Conservation (phyloP, 2,329 filamentous ascomycete species). For the Alternaria incomplexa region DNA sequence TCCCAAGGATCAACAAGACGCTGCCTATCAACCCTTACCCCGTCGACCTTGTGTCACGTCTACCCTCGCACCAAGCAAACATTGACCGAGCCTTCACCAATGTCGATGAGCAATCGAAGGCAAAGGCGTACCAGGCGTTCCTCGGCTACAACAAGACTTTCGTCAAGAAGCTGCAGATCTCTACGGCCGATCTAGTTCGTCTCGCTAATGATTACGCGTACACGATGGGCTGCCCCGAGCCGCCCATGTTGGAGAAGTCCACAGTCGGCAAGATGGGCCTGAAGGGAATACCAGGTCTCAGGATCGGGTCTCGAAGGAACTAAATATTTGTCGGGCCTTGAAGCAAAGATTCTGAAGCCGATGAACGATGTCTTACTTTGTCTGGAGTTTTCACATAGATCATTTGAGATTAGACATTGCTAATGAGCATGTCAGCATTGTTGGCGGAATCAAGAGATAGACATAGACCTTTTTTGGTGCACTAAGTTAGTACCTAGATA, state of each 20-base stretch:
- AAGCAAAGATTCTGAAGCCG: background rate
- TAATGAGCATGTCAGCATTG: background rate
- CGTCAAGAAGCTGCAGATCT: constrained; percentile 51
- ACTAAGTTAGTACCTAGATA: constrained; percentile 1
- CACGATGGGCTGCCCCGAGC: constrained; percentile 54
- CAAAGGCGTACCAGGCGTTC: constrained; percentile 55
- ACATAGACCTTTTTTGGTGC: constrained; percentile 1
- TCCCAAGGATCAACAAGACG: constrained; percentile 55
- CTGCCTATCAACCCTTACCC: constrained; percentile 60
- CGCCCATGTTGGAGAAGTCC: constrained; percentile 54
- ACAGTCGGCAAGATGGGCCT: constrained; percentile 57
- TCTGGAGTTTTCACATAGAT: constrained; percentile 11
- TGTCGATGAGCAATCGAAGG: constrained; percentile 51
- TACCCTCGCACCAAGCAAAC: constrained; percentile 38
- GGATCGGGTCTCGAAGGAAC: constrained; percentile 33
- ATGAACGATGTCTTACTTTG: constrained; percentile 1
- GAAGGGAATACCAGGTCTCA: constrained; percentile 53
- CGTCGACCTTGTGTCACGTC: constrained; percentile 47
- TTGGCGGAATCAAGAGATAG: constrained; percentile 14
- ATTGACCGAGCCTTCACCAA: constrained; percentile 43
- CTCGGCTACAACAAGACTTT: constrained; percentile 57
- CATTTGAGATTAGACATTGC: constrained; percentile 1
- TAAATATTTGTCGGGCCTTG: background rate
- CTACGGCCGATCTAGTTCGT: constrained; percentile 48
- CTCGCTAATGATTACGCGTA: constrained; percentile 53